Base-by-base conservation (phyloP, 495 filamentous ascomycete genomes). In the Mytilinidion resinicola region DNA sequence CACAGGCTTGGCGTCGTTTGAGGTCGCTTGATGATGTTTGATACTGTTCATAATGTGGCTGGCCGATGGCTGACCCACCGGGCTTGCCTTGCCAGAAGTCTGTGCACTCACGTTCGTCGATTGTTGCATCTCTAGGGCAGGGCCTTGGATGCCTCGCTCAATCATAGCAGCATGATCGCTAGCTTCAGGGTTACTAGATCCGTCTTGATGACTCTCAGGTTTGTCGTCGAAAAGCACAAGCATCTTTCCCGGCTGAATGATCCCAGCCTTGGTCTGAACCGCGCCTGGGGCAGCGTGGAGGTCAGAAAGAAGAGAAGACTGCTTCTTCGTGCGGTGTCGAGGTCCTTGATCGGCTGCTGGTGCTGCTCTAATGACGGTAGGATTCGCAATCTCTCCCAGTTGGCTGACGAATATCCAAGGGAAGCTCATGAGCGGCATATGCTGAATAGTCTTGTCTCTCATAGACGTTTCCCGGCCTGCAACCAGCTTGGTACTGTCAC, bases 401-500 rank as follows among this genome's bases (percentile, higher is more conserved):
- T 89, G 76, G 35, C 80, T 73, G 0, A 80, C 74, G 53, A 97
- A 95, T 9, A 97, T 68, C 95, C 93, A 99, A 0, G 93, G 91
- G 64, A 96, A 97, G 63, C 85, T 92, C 65, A 96, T 93, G 20
- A 97, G 70, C 0, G 95, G 93, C 76, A 90, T 82, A 7, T 72
- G 71, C 6, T 75, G 59, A 19, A 61, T 34, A 5, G 70, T 72
- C 57, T 76, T 73, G 50, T 73, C 63, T 10, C 64, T 62, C 47
- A 61, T 56, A 30, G 70, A 70, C 8, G 70, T 53, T 8, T 69
- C 67, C 25, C 73, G 70, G 1, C 75, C 72, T 0, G 64, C 70
- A 2, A 73, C 64, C 0, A 72, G 57, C 48, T 75, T 68, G 0
- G 57, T 63, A 21, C 67, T 65, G 1, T 67, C 64, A 37, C 77